Percentiles rank a stretch among this genome's conserved stretches.
Conservation (phyloP, 2,329 filamentous ascomycete genomes). For the Endoconidiophora polonica region DNA sequence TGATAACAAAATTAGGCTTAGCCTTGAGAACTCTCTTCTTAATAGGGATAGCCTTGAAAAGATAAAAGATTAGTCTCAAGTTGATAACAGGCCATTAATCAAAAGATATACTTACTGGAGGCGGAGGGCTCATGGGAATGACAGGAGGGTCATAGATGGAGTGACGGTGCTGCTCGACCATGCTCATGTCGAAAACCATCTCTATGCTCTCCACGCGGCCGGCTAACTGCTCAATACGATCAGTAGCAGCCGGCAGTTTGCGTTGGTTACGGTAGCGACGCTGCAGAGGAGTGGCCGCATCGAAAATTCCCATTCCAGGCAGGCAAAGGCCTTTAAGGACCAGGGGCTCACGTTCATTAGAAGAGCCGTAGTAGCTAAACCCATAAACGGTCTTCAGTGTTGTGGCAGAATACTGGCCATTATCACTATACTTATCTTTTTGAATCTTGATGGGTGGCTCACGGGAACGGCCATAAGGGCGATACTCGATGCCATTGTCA, state of each 20-base stretch:
- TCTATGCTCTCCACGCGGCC: slow-evolving; percentile 46
- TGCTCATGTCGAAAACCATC: slow-evolving; percentile 40
- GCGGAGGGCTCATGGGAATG: not conserved
- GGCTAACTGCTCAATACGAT: slow-evolving; percentile 48
- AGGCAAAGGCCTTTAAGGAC: slow-evolving; percentile 54
- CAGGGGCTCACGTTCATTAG: slow-evolving; percentile 10
- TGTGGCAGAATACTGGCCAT: slow-evolving; percentile 10
- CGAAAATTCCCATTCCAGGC: slow-evolving; percentile 69
- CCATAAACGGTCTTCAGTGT: slow-evolving; percentile 6
- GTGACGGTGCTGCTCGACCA: slow-evolving; percentile 35
- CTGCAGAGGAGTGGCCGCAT: slow-evolving; percentile 58
- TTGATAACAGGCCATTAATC: no score
- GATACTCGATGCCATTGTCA: slow-evolving; percentile 5
- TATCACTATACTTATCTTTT: not conserved
- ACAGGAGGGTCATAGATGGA: slow-evolving; percentile 43
- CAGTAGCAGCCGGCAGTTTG: slow-evolving; percentile 55
- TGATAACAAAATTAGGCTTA: no score
- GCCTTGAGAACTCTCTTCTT: no score
- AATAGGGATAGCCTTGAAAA: no score
- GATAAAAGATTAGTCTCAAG: no score
- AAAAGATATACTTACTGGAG: not conserved
- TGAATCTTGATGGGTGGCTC: not conserved
- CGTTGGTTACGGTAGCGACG: slow-evolving; percentile 62
- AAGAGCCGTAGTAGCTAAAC: slow-evolving; percentile 7
- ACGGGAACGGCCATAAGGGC: slow-evolving; percentile 1